Conservation (phyloP, 495 filamentous ascomycete species). For the Tuber aestivum region DNA sequence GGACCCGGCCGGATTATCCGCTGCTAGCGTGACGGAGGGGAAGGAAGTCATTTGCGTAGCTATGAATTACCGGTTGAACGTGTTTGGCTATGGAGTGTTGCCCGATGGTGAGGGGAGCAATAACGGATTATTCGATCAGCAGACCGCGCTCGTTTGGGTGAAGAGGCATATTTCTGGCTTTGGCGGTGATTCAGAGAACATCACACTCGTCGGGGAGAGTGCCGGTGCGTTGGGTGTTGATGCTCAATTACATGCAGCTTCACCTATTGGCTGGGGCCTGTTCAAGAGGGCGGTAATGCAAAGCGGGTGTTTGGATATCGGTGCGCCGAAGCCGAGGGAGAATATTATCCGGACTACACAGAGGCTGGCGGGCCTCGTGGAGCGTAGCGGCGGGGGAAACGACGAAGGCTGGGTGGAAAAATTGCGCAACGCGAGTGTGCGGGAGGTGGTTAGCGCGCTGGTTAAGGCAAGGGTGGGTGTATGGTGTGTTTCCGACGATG, state of each 20-base stretch:
- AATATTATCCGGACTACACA: not conserved
- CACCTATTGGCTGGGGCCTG: slow-evolving; percentile 6
- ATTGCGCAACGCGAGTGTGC: not conserved
- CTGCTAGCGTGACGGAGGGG: not conserved
- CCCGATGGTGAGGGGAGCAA: slow-evolving; percentile 40
- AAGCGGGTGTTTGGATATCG: not conserved
- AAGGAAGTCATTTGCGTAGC: slow-evolving; percentile 11
- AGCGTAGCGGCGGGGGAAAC: not conserved
- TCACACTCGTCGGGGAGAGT: slow-evolving; percentile 54
- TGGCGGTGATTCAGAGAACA: slow-evolving; percentile 59
- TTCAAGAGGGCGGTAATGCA: slow-evolving; percentile 16
- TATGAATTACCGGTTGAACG: slow-evolving; percentile 14
- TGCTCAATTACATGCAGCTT: slow-evolving; percentile 1
- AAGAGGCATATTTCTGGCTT: slow-evolving; percentile 62
- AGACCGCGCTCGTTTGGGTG: slow-evolving; percentile 60
- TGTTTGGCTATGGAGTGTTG: slow-evolving; percentile 11
- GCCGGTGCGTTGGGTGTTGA: slow-evolving; percentile 39
- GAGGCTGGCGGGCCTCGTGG: not conserved
- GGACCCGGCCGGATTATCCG: not conserved
- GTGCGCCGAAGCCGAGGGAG: not conserved
- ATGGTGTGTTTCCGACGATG: slow-evolving; percentile 2
- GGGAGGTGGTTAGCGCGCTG: not conserved
- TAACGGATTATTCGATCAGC: slow-evolving; percentile 60
- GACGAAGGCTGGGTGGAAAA: not conserved
- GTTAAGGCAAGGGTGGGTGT: not conserved